Percentiles rank a stretch among this genome's conserved stretches.
phyloP scores from a whole-genome alignment of 2,329 filamentous ascomycete genomes.

The Coleophoma eucalyptorum region DNA sequence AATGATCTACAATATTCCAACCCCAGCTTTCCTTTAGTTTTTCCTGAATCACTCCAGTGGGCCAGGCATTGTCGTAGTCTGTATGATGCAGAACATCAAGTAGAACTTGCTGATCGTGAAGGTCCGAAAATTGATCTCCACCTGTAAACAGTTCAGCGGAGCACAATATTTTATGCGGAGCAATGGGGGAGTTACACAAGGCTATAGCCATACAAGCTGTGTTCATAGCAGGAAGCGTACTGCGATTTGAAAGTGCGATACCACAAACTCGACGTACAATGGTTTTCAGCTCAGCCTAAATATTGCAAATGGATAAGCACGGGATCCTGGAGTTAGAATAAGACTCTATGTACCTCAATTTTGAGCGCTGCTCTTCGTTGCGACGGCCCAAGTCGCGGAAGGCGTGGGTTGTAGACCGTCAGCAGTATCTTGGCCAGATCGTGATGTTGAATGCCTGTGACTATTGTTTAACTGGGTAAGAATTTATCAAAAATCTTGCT shows the following conservation, averaged over 20 bases:
- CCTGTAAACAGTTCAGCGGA: not conserved
- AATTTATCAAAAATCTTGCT: not conserved
- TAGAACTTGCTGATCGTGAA: constrained; percentile 23
- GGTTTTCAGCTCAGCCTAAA: constrained; percentile 10
- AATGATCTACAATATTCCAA: constrained; percentile 10
- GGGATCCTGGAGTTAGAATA: too few species aligned
- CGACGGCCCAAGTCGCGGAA: constrained; percentile 14
- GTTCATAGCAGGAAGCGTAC: constrained; percentile 23
- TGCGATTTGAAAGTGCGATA: constrained; percentile 14
- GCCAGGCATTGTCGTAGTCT: constrained; percentile 28
- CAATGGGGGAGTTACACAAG: constrained; percentile 15
- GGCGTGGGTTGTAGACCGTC: constrained; percentile 33
- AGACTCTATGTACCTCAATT: constrained; percentile 9
- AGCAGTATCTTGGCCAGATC: constrained; percentile 34
- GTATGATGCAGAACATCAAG: constrained; percentile 21
- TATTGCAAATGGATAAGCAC: not conserved
- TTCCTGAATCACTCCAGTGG: constrained; percentile 26
- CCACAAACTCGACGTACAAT: constrained; percentile 16
- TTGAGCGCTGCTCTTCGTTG: constrained; percentile 6
- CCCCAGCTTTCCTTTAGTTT: constrained; percentile 28
- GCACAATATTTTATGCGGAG: too few species aligned
- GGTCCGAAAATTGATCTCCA: constrained; percentile 27
- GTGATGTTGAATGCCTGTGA: constrained; percentile 35
- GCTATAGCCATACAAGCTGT: constrained; percentile 27
- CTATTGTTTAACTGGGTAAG: constrained; percentile 10